Base-by-base conservation (phyloP, 768 basidiomycete species). In the Daedalea quercina region DNA sequence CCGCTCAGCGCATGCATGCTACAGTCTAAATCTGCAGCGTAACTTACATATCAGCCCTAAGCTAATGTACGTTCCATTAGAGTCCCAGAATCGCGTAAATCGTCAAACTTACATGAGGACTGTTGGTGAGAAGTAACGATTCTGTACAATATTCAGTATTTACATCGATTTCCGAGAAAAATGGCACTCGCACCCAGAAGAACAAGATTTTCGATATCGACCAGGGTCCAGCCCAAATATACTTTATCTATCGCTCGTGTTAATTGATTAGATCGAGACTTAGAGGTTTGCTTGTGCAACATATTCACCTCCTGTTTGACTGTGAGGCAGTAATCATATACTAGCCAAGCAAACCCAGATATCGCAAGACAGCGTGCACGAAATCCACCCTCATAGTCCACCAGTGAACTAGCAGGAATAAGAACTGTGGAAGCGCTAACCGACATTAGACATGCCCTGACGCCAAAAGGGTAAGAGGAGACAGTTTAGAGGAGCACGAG, bases 151-250 rank as follows among this genome's bases (percentile, higher is more conserved):
- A 20, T 28, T 15, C 25, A 34, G 19, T 33, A 23, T 9, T 20
- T 8, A 11, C 6, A 11, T 31, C 28, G 11, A 31, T 6, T 31
- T 3, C 13, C 17, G n/a, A 15, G 20, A 22, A 7, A 6, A 26
- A 17, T 37, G 20, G 19, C 8, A 28, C 22, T 45, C 59, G 20
- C 26, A 60, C 58, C 42, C 49, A 17, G 23, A 60, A 51, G 41
- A 54, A 60, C 15, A 60, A 24, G 15, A 60, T 44, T 34, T 56
- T 54, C 8, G 59, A 55, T 13, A 54, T 49, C 2, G 51, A 42
- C 56, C 56, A 60, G 9, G 41, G 37, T 11, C 59, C 54, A 6
- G 54, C 34, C 59, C 59, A 60, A 47, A 60, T 56, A 46, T 54
- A 58, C 40, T 54, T 42, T 17, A 58, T 24, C 59, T 60, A 24